phyloP scores from a whole-genome alignment of 352 stramenopile species.

The Globisporangium megalacanthum region DNA sequence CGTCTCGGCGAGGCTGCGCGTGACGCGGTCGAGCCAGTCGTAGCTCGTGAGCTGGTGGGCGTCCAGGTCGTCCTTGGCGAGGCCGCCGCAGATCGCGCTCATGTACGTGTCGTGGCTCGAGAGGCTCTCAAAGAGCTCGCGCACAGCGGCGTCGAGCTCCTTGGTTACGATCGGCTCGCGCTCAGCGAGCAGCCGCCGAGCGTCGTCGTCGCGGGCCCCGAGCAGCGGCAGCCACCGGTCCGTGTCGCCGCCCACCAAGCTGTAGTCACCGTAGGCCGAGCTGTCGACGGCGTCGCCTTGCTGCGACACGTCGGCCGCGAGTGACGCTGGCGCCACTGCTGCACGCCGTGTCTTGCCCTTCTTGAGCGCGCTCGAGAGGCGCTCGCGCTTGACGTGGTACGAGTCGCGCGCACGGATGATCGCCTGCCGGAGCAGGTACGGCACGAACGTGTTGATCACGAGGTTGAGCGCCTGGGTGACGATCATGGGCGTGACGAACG shows the following conservation, averaged over 20 bases:
- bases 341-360: slow-evolving; percentile 8
- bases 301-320: not conserved
- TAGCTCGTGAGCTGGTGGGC: slow-evolving; percentile 45
- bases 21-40: slow-evolving; percentile 50
- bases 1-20: slow-evolving; percentile 31
- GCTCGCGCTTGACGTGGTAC: slow-evolving; percentile 52
- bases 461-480: slow-evolving; percentile 64
- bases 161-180: slow-evolving; percentile 29
- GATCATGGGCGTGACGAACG: slow-evolving; percentile 66
- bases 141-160: slow-evolving; percentile 28
- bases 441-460: slow-evolving; percentile 64
- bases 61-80: slow-evolving; percentile 35
- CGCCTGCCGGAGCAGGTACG: slow-evolving; percentile 38
- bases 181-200: slow-evolving; percentile 28
- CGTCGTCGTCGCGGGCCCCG: slow-evolving; percentile 22
- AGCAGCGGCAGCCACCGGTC: slow-evolving; percentile 24
- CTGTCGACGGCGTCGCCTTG: slow-evolving; percentile 10
- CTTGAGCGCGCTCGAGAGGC: slow-evolving; percentile 24
- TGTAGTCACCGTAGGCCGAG: slow-evolving; percentile 11
- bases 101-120: slow-evolving; percentile 51
- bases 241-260: slow-evolving; percentile 12
- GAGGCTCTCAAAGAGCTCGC: slow-evolving; percentile 31
- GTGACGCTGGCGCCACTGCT: not conserved
- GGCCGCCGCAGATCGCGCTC: slow-evolving; percentile 35
- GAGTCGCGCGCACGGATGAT: slow-evolving; percentile 42